phyloP scores from a whole-genome alignment of 176 grass and related monocot species.

The Oryza coarctata region DNA sequence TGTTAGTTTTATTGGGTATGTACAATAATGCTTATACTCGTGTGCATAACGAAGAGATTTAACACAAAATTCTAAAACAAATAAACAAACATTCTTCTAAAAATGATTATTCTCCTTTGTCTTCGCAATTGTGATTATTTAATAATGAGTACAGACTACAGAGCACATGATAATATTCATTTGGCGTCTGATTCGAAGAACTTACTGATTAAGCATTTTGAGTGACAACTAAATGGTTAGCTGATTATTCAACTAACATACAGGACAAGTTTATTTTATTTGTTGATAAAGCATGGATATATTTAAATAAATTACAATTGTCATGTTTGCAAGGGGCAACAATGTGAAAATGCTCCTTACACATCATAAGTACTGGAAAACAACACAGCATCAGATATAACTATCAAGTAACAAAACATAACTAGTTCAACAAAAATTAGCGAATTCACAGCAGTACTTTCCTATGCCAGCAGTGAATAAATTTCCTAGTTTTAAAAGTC shows the following conservation, averaged over 20 bases:
- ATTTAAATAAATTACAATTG: neutral
- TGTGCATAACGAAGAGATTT: neutral
- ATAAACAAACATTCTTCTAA: neutral
- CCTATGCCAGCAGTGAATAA: neutral
- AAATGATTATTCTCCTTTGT: neutral
- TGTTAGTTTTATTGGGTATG: neutral
- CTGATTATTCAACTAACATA: neutral
- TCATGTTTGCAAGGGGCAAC: neutral
- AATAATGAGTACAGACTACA: neutral
- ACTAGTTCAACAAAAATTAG: neutral
- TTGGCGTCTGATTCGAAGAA: neutral
- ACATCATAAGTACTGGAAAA: neutral
- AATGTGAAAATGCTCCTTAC: neutral
- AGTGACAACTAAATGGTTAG: neutral
- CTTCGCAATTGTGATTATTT: neutral
- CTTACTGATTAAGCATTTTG: neutral
- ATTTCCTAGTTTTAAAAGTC: neutral
- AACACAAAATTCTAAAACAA: neutral
- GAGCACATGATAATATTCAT: neutral
- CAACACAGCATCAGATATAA: neutral
- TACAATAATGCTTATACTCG: too few species aligned
- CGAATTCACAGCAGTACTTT: neutral
- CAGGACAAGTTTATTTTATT: neutral
- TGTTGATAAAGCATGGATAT: neutral
- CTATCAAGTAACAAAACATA: neutral